phyloP scores from a whole-genome alignment of 352 stramenopile species.

The Pythium coloratum region DNA sequence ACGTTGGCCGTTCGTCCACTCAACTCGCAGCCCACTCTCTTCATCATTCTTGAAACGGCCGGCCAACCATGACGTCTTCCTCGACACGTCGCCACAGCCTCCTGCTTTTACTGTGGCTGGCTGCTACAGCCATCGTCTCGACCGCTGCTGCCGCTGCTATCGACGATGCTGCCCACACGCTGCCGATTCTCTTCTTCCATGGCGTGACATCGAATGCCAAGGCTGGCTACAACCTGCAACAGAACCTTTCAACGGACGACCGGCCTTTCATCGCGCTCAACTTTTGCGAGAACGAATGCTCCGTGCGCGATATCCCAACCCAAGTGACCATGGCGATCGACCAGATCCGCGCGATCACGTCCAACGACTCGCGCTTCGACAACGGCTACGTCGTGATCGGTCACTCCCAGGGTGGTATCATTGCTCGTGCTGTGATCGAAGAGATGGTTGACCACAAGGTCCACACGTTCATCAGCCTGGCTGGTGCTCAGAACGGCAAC shows the following conservation, averaged over 20 bases:
- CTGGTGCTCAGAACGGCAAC: slow-evolving; percentile 38
- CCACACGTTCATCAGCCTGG: slow-evolving; percentile 38
- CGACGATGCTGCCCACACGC: background rate
- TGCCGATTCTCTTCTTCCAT: slow-evolving; percentile 53
- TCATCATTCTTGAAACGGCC: no score
- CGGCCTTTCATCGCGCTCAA: slow-evolving; percentile 36
- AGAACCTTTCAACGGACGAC: slow-evolving; percentile 31
- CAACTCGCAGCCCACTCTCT: no score
- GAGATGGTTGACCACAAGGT: slow-evolving; percentile 51
- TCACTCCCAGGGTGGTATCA: slow-evolving; percentile 39
- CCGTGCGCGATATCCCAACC: slow-evolving; percentile 25
- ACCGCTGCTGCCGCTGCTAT: no score
- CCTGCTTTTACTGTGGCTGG: no score
- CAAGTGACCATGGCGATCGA: slow-evolving; percentile 42
- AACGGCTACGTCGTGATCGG: slow-evolving; percentile 47
- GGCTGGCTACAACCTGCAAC: slow-evolving; percentile 31
- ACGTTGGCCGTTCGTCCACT: no score
- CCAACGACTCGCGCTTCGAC: slow-evolving; percentile 31
- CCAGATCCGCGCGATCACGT: slow-evolving; percentile 36
- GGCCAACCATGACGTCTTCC: no score
- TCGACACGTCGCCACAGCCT: no score
- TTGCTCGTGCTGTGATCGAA: slow-evolving; percentile 41
- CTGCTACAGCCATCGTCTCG: no score
- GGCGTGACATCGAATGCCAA: slow-evolving; percentile 34
- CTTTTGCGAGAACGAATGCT: slow-evolving; percentile 39